These are phyloP conservation scores for Multifurca ochricompacta DNA, from an alignment of 768 basidiomycete genomes.

Conservation along the genomic window DNA sequence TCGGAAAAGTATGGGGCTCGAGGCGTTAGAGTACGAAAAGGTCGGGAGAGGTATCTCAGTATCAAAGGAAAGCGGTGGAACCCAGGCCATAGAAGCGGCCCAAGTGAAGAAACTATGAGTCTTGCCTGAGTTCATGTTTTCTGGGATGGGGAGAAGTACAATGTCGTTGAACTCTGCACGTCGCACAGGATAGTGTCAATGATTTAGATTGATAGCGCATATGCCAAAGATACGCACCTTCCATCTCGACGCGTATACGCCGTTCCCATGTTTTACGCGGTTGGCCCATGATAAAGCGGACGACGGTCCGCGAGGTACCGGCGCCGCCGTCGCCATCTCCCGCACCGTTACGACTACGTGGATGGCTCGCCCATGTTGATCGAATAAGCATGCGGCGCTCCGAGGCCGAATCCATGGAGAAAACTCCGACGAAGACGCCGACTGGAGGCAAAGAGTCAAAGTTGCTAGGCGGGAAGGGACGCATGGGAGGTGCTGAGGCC, in stretches of 20 bases:
- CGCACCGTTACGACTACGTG: constrained; percentile 67
- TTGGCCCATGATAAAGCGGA: constrained; percentile 84
- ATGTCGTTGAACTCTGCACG: constrained; percentile 75
- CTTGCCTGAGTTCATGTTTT: constrained; percentile 98
- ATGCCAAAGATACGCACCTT: constrained; percentile 52
- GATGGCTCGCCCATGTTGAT: constrained; percentile 83
- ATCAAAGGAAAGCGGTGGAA: constrained; percentile 65
- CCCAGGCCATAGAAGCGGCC: constrained; percentile 87
- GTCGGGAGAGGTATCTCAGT: constrained; percentile 36
- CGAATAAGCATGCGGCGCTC: constrained; percentile 84
- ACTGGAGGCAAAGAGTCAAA: constrained; percentile 73
- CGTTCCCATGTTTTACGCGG: constrained; percentile 75
- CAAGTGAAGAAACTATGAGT: constrained; percentile 87
- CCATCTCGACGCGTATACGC: constrained; percentile 80
- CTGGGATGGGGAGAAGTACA: constrained; percentile 69
- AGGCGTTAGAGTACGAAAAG: constrained; percentile 62
- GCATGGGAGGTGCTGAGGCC: constrained; percentile 22
- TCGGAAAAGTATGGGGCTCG: constrained; percentile 47
- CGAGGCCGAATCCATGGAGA: constrained; percentile 77
- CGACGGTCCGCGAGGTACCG: constrained; percentile 75
- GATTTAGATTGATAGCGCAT: neutral
- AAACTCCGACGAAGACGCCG: constrained; percentile 83
- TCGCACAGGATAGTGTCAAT: neutral
- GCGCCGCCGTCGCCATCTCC: constrained; percentile 57
- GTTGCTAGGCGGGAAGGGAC: constrained; percentile 62